Evolutionary conservation across 306 rosid species (phyloP).

Genomic region (Ormosia emarginata): DNA sequence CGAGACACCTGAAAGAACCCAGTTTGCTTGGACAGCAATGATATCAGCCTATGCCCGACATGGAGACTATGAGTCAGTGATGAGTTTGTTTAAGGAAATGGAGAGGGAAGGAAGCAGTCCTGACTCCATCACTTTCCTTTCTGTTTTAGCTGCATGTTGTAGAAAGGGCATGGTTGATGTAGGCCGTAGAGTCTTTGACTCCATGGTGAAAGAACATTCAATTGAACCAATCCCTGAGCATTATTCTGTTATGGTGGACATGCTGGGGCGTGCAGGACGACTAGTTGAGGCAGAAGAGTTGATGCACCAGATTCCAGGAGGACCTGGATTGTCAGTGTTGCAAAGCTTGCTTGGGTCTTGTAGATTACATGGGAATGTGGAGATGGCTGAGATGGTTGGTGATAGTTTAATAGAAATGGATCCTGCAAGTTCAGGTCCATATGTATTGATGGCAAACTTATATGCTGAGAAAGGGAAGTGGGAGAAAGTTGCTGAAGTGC

Average conservation of each 20-base stretch:
- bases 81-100: conserved; percentile 60
- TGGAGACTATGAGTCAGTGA: conserved; percentile 62
- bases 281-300: conserved; percentile 65
- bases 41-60: conserved; percentile 75
- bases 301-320: conserved; percentile 54
- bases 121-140: conserved; percentile 73
- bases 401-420: conserved; percentile 56
- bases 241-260: conserved; percentile 75
- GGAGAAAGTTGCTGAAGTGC: conserved; percentile 74
- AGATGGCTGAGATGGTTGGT: conserved; percentile 65
- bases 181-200: conserved; percentile 54
- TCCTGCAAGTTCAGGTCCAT: conserved; percentile 67
- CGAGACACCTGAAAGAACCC: conserved; percentile 51
- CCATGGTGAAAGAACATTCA: conserved; percentile 50
- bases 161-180: conserved; percentile 75
- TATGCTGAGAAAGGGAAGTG: conserved; percentile 80
- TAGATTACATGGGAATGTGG: conserved; percentile 58
- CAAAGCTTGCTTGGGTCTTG: conserved; percentile 87
- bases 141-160: conserved; percentile 66
- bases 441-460: conserved; percentile 68
- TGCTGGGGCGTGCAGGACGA: conserved; percentile 70
- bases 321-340: conserved; percentile 61
- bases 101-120: conserved; percentile 52
- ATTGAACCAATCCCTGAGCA: conserved; percentile 73
- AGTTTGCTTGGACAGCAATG: conserved; percentile 75